Percentiles rank a stretch among this genome's conserved stretches.
Conservation (phyloP, 2,329 filamentous ascomycete species). For the Chrysoporthe austroafricana region DNA sequence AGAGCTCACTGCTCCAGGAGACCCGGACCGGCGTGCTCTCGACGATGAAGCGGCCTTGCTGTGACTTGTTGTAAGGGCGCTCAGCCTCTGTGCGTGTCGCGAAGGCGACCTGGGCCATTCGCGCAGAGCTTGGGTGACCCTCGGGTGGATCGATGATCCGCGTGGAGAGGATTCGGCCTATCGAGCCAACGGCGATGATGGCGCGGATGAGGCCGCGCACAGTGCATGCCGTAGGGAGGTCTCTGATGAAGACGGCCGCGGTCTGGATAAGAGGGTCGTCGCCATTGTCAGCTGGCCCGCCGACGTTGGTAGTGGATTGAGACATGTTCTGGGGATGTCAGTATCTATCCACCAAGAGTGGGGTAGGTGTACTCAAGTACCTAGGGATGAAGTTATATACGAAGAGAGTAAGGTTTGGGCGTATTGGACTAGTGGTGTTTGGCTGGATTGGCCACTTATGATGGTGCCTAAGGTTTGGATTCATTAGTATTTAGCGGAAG, state of each 20-base stretch:
- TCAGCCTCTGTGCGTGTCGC: background rate
- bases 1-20: background rate
- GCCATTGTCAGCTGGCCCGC: background rate
- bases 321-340: background rate
- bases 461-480: background rate
- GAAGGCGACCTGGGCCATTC: background rate
- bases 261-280: background rate
- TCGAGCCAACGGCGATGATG: slow-evolving; percentile 16
- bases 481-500: no score
- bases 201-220: slow-evolving; percentile 16
- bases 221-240: background rate
- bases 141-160: background rate
- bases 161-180: slow-evolving; percentile 11
- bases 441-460: background rate
- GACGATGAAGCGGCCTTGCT: background rate
- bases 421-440: background rate
- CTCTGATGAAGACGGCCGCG: background rate
- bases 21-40: background rate
- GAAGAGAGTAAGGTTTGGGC: background rate
- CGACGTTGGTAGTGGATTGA: background rate
- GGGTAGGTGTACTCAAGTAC: background rate
- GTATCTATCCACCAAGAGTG: background rate
- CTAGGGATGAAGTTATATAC: background rate
- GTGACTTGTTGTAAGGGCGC: background rate
- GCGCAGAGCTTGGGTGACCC: background rate